phyloP scores from a whole-genome alignment of 495 filamentous ascomycete genomes.

The Hapsidospora chrysogenum region DNA sequence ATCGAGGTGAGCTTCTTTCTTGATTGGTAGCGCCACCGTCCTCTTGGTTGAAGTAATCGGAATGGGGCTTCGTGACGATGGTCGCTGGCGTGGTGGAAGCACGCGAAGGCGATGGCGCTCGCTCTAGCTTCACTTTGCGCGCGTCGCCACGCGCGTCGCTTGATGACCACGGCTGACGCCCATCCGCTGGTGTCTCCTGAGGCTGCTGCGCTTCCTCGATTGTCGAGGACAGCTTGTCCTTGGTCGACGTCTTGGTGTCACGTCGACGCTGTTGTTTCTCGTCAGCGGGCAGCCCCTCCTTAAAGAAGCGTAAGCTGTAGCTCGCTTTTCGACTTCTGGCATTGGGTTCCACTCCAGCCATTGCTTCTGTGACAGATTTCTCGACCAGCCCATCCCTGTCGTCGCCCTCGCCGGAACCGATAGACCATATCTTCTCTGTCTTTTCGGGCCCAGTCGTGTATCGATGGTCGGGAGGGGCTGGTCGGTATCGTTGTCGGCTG shows the following conservation, averaged over 20 bases:
- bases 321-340: constrained; percentile 85
- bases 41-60: background rate
- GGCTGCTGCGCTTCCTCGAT: constrained; percentile 7
- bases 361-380: constrained; percentile 66
- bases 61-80: background rate
- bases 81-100: background rate
- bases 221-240: constrained; percentile 6
- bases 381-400: constrained; percentile 44
- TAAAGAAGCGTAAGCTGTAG: constrained; percentile 83
- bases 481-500: constrained; percentile 17
- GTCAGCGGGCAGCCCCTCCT: constrained; percentile 54
- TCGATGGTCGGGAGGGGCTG: constrained; percentile 26
- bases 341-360: constrained; percentile 61
- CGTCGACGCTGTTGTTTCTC: constrained; percentile 18
- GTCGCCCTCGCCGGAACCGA: constrained; percentile 25
- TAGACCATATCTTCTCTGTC: constrained; percentile 39
- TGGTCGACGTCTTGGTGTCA: background rate
- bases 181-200: constrained; percentile 4
- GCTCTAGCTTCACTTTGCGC: background rate
- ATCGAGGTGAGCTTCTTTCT: no score
- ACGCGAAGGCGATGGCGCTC: background rate
- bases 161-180: background rate
- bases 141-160: no score
- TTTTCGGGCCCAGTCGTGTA: constrained; percentile 29
- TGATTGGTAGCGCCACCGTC: background rate